Evolutionary conservation across 495 filamentous ascomycete genomes (phyloP).

Genomic region (Hypoxylon cercidicola): DNA sequence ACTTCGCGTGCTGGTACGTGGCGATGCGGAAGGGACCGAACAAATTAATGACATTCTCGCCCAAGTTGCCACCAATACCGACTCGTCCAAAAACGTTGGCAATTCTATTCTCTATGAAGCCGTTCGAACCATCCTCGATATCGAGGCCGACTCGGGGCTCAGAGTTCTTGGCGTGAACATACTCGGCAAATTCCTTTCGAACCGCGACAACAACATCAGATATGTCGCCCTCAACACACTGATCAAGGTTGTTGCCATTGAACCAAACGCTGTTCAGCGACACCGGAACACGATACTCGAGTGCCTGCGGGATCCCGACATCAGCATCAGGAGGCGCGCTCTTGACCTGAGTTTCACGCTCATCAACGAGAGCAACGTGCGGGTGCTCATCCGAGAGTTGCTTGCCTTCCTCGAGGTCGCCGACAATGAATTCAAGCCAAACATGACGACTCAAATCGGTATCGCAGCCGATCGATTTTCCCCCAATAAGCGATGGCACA

Average conservation of each 20-base stretch:
- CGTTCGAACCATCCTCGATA: slow-evolving; percentile 96
- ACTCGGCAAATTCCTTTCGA: slow-evolving; percentile 94
- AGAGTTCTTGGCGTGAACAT: slow-evolving; percentile 97
- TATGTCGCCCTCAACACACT: slow-evolving; percentile 97
- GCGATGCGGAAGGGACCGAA: slow-evolving; percentile 89
- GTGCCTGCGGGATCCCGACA: slow-evolving; percentile 97
- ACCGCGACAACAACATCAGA: slow-evolving; percentile 98
- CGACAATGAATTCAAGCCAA: slow-evolving; percentile 97
- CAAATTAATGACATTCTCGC: slow-evolving; percentile 98
- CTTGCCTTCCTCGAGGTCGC: slow-evolving; percentile 95
- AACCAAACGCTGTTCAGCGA: slow-evolving; percentile 96
- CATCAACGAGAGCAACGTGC: slow-evolving; percentile 95
- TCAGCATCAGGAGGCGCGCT: slow-evolving; percentile 93
- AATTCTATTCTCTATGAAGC: slow-evolving; percentile 98
- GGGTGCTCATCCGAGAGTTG: slow-evolving; percentile 89
- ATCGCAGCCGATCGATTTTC: slow-evolving; percentile 96
- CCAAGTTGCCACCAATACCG: slow-evolving; percentile 97
- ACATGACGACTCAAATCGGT: slow-evolving; percentile 96
- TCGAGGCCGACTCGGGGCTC: slow-evolving; percentile 94
- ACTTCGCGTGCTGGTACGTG: slow-evolving; percentile 84
- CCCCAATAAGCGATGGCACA: slow-evolving; percentile 96
- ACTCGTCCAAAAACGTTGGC: slow-evolving; percentile 97
- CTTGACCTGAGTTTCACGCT: slow-evolving; percentile 97
- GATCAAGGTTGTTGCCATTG: slow-evolving; percentile 97
- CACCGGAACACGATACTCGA: slow-evolving; percentile 98